A percentile compares a stretch with the other conserved stretches of the same genome.
Conservation (phyloP, 768 basidiomycete species). For the Russula vinacea region DNA sequence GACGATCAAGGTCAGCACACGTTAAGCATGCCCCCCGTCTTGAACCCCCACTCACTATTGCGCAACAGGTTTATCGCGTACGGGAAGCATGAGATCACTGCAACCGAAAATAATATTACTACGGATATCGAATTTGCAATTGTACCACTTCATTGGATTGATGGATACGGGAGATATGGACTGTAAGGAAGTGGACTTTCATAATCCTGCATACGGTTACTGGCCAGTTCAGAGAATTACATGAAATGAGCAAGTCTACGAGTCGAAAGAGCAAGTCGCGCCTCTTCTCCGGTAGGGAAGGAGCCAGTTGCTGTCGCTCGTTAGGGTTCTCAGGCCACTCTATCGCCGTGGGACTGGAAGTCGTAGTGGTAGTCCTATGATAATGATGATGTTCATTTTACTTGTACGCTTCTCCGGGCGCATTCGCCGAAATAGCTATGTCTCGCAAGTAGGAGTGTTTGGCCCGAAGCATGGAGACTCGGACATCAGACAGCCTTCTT, state of each 20-base stretch:
- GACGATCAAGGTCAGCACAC: constrained; percentile 57
- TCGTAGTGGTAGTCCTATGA: not conserved
- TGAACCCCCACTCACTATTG: not conserved
- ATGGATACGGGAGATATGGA: not conserved
- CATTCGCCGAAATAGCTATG: constrained; percentile 6
- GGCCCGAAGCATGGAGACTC: not conserved
- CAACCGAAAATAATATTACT: not conserved
- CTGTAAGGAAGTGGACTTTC: not conserved
- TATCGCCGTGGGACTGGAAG: constrained; percentile 1
- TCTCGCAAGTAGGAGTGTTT: not conserved
- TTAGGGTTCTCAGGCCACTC: not conserved
- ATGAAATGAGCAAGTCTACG: not conserved
- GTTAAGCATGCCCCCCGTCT: not conserved
- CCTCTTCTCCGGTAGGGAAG: constrained; percentile 5
- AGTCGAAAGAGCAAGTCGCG: not conserved
- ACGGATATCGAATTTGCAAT: constrained; percentile 2
- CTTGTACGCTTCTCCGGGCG: constrained; percentile 7
- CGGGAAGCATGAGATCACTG: constrained; percentile 31
- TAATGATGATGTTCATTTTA: not conserved
- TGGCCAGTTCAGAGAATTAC: not conserved
- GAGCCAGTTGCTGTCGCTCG: not conserved
- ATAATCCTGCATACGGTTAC: not conserved
- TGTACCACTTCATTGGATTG: constrained; percentile 9
- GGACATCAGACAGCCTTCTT: not conserved
- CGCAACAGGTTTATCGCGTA: constrained; percentile 35